A percentile compares a stretch with the other conserved stretches of the same genome.
Conservation (phyloP, 768 basidiomycete genomes). For the Phallus indusiatus region DNA sequence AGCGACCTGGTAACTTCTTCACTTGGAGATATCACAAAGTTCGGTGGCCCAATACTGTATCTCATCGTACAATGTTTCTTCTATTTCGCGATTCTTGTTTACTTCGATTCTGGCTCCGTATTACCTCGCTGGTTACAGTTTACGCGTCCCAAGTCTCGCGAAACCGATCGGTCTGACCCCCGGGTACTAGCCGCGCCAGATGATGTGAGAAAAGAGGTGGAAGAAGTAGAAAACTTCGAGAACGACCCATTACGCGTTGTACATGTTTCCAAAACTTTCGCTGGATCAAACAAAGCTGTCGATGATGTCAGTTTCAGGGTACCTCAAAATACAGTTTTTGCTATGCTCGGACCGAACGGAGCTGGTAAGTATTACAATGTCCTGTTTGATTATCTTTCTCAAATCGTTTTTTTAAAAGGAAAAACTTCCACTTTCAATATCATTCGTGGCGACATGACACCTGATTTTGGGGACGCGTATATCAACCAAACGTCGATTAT, state of each 20-base stretch:
- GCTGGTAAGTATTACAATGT: conserved; percentile 25
- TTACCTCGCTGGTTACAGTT: conserved; percentile 29
- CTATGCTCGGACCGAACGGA: conserved; percentile 72
- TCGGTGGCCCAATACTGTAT: conserved; percentile 69
- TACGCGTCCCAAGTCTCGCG: conserved; percentile 7
- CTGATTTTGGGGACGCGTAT: conserved; percentile 57
- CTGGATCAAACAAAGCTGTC: conserved; percentile 34
- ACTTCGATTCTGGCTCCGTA: conserved; percentile 60
- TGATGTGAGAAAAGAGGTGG: conserved; percentile 50
- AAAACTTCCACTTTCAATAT: conserved; percentile 77
- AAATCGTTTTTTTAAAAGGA: conserved; percentile 25
- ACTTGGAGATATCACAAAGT: conserved; percentile 46
- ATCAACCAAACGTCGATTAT: conserved; percentile 61
- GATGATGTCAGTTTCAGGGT: conserved; percentile 68
- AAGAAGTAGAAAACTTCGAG: conserved; percentile 32
- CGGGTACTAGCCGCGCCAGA: conserved; percentile 15
- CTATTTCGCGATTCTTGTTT: conserved; percentile 56
- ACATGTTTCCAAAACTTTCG: conserved; percentile 51
- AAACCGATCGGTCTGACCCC: background rate
- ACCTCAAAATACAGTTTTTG: conserved; percentile 53
- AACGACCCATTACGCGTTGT: conserved; percentile 54
- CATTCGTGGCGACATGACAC: conserved; percentile 63
- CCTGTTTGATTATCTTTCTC: background rate
- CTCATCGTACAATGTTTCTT: conserved; percentile 51
- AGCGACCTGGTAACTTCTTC: conserved; percentile 41